Conservation (phyloP, 179 eudicot species). For the Carnegiea gigantea region DNA sequence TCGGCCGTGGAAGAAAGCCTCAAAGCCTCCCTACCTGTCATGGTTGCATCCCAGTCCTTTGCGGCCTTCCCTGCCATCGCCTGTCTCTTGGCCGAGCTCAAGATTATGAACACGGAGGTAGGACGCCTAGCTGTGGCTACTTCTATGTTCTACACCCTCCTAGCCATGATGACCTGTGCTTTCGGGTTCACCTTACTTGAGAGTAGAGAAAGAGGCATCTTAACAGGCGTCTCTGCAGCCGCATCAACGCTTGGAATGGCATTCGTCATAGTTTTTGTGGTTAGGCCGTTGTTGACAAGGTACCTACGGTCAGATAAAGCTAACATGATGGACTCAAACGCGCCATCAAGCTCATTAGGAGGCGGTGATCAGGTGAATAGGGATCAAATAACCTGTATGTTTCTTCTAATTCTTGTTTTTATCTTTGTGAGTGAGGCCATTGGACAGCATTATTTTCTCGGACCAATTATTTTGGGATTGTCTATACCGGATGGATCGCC, state of each 20-base stretch:
- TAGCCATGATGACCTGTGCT: conserved; percentile 34
- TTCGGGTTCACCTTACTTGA: conserved; percentile 22
- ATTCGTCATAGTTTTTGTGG: conserved; percentile 1
- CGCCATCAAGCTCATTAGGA: not conserved
- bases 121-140: conserved; percentile 54
- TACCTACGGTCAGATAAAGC: conserved; percentile 11
- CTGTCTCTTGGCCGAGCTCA: conserved; percentile 51
- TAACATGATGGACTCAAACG: not conserved
- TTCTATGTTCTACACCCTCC: conserved; percentile 47
- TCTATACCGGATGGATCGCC: conserved; percentile 64
- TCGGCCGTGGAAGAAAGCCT: conserved; percentile 31
- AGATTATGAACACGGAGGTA: conserved; percentile 54
- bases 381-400: conserved; percentile 12
- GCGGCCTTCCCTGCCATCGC: conserved; percentile 52
- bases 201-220: not conserved
- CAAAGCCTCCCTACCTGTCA: conserved; percentile 27
- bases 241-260: conserved; percentile 23
- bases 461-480: conserved; percentile 53
- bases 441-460: conserved; percentile 58
- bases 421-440: conserved; percentile 39
- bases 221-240: not conserved
- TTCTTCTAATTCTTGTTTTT: conserved; percentile 29
- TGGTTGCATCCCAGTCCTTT: conserved; percentile 45
- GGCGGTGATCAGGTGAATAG: not conserved
- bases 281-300: conserved; percentile 33